Base-by-base conservation (phyloP, 257 asterid genomes). In the Galeopsis tetrahit region DNA sequence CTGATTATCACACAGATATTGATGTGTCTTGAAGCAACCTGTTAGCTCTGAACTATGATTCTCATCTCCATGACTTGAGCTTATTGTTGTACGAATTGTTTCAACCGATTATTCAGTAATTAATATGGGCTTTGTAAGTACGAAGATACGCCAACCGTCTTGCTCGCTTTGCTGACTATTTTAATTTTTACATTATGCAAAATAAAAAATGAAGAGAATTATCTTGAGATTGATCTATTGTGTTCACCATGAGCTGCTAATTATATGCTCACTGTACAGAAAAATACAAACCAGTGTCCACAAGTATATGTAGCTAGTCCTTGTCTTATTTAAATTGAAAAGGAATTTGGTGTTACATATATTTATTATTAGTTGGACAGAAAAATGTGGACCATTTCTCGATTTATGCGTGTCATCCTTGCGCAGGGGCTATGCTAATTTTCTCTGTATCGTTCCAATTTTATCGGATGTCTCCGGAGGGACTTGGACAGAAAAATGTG, bases 121-220 rank as follows among this genome's bases (percentile, higher is more conserved):
- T n/a, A 55, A 62, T 56, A 51, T 69, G 75, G 63, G 59, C 40
- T 67, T 36, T 75, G 78, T 79, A 62, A 52, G 66, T 69, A 61
- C 21, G 8, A 75, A 52, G 42, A 55, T 21, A 38, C 49, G 11
- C 64, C 39, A 14, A 61, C 49, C 21, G 48, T 52, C n/a, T 15
- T 44, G n/a, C 69, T 58, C 35, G n/a, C 6, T 74, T 49, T 56
- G 67, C 38, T 14, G 34, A 43, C 32, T 11, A 31, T 9, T 39
- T 63, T 15, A 4, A 6, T 31, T 2, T 40, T 31, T 4, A 15
- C 3, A 21, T 53, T 15, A 52, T 52, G 58, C 32, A 15, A 53
- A 52, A 52, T 10, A 11, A 46, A 5, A 11, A 46, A 51, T 4
- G 5, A 43, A 58, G 33, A 44, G 9, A 5, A 10, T 10, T 38